Evolutionary conservation across 2,329 filamentous ascomycete species (phyloP).

Genomic region (Exophiala sp.): DNA sequence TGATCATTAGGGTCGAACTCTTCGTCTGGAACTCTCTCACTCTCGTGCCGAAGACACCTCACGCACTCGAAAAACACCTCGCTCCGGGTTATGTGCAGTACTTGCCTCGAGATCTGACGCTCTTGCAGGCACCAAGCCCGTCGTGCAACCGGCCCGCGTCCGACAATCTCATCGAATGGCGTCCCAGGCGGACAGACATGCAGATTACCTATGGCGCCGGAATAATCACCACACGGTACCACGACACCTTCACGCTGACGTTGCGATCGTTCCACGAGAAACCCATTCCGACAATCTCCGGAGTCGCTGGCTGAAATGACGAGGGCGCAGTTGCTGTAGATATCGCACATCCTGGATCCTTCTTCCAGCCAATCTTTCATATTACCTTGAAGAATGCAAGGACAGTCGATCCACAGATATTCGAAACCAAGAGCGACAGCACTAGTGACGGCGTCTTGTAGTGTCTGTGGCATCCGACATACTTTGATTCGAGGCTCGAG

Average conservation of each 20-base stretch:
- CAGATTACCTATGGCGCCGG: background rate
- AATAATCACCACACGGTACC: background rate
- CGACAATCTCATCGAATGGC: slow-evolving; percentile 2
- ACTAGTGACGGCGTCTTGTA: slow-evolving; percentile 11
- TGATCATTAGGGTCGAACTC: slow-evolving; percentile 2
- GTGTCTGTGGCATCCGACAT: slow-evolving; percentile 8
- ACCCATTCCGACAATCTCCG: slow-evolving; percentile 1
- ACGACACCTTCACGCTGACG: slow-evolving; percentile 1
- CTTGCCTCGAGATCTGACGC: slow-evolving; percentile 2
- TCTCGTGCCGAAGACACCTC: slow-evolving; percentile 3
- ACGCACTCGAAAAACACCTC: slow-evolving; percentile 10
- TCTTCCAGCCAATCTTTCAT: slow-evolving; percentile 5
- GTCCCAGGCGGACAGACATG: slow-evolving; percentile 1
- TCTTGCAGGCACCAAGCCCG: slow-evolving; percentile 9
- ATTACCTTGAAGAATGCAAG: slow-evolving; percentile 10
- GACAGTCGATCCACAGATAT: slow-evolving; percentile 15
- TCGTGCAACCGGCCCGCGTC: slow-evolving; percentile 2
- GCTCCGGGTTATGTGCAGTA: slow-evolving; percentile 1
- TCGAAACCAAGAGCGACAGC: background rate
- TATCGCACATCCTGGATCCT: slow-evolving; percentile 6
- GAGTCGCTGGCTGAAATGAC: slow-evolving; percentile 8
- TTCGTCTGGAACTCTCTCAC: background rate
- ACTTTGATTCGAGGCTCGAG: background rate
- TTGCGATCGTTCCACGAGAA: background rate
- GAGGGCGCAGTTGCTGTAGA: slow-evolving; percentile 5